phyloP scores from a whole-genome alignment of 768 basidiomycete species.

The Amanita molliuscula region DNA sequence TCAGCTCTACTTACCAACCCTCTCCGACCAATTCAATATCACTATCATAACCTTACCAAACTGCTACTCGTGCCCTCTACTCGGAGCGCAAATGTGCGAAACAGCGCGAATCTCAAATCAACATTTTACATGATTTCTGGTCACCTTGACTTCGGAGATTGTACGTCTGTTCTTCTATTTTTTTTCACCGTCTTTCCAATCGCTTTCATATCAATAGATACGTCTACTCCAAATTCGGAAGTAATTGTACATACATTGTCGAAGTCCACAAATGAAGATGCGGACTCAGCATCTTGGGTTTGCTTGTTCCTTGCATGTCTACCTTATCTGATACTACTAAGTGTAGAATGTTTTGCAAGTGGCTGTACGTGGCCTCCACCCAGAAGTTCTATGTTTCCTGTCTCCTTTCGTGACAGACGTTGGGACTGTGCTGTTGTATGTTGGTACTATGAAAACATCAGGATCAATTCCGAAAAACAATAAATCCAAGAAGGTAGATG shows the following conservation, averaged over 20 bases:
- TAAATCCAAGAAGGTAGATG: slow-evolving; percentile 25
- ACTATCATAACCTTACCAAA: slow-evolving; percentile 25
- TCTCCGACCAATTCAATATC: slow-evolving; percentile 32
- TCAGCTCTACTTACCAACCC: slow-evolving; percentile 34
- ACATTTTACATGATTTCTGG: slow-evolving; percentile 39
- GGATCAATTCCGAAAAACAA: slow-evolving; percentile 26
- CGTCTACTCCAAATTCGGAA: slow-evolving; percentile 27
- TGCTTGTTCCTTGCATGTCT: slow-evolving; percentile 1
- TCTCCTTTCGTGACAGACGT: slow-evolving; percentile 25
- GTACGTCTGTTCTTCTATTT: slow-evolving; percentile 24
- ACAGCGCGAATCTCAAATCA: slow-evolving; percentile 14
- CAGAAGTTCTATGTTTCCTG: slow-evolving; percentile 36
- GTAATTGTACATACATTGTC: slow-evolving; percentile 24
- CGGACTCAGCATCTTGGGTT: slow-evolving; percentile 30
- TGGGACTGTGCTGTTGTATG: slow-evolving; percentile 27
- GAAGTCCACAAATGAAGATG: slow-evolving; percentile 11
- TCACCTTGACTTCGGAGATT: slow-evolving; percentile 52
- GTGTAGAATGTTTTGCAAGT: slow-evolving; percentile 22
- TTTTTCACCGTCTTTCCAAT: neutral
- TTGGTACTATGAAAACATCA: slow-evolving; percentile 36
- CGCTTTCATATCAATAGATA: slow-evolving; percentile 15
- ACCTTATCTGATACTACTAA: slow-evolving; percentile 2
- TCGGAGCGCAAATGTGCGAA: neutral
- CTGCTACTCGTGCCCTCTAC: slow-evolving; percentile 22
- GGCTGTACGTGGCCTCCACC: slow-evolving; percentile 28